Base-by-base conservation (phyloP, 2,329 filamentous ascomycete species). In the Fusarium stilboides region DNA sequence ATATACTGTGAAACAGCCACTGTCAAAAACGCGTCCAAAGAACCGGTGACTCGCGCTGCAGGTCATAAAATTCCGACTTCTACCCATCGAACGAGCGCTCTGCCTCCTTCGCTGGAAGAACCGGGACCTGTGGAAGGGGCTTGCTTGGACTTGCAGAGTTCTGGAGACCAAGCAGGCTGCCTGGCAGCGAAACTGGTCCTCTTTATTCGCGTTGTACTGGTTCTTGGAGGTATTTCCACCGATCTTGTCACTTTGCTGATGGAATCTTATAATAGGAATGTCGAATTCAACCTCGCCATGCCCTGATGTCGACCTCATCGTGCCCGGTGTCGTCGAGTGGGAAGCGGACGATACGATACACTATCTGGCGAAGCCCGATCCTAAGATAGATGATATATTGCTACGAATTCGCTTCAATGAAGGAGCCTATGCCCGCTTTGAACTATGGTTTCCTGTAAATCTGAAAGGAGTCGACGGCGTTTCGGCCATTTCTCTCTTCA, bases 21-120 rank as follows among this genome's bases (percentile, higher is more conserved):
- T 24, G 8, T 22, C 19, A 17, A 15, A 19, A 31, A 19, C 50
- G 13, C 50, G 50, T 15, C 33, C 51, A 51, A 50, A 43, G 20
- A 57, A 20, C 20, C 20, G 42, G 62, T 26, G 7, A 33, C 24
- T 50, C 46, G 36, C 61, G 33, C 52, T 65, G 31, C 42, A 43
- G 46, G 40, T 40, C 59, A 28, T 59, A 40, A 65, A 65, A 50
- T 61, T 63, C 62, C 62, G 61, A 40, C 15, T 65, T 62, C 53
- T 59, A 65, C 62, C 62, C 61, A 42, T 39, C 42, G 40, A 65
- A 36, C 42, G 54, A 37, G 61, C 13, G 50, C 20, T 34, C 15
- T 34, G 39, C 22, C 26, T 37, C 50, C 37, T 49, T 65, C 24
- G 46, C 10, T 65, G 62, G 62, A 65, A 65, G 45, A 49, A 65